Evolutionary conservation across 768 basidiomycete species (phyloP).

Genomic region (Polyporus arcularius): DNA sequence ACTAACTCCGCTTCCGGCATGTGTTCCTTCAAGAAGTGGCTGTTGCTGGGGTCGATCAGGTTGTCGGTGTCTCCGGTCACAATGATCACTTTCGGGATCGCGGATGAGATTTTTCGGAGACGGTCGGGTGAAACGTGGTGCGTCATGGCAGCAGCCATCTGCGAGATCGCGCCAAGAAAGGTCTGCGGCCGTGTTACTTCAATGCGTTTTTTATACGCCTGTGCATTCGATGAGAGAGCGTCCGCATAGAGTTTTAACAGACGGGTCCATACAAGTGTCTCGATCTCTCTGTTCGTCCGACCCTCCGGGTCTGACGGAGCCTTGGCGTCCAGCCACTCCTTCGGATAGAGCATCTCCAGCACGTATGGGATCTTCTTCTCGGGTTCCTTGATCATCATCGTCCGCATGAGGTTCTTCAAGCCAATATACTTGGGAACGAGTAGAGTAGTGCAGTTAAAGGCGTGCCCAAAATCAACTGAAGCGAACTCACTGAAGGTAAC

Average conservation of each 20-base stretch:
- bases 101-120: constrained; percentile 38
- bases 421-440: background rate
- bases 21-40: constrained; percentile 47
- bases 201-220: constrained; percentile 52
- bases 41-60: constrained; percentile 54
- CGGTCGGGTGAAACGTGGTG: constrained; percentile 50
- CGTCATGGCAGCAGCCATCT: constrained; percentile 68
- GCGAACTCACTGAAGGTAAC: constrained; percentile 56
- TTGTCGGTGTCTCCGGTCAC: constrained; percentile 71
- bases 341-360: constrained; percentile 60
- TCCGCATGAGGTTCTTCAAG: constrained; percentile 20
- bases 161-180: constrained; percentile 64
- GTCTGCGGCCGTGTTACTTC: constrained; percentile 58
- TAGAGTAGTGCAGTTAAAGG: background rate
- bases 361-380: constrained; percentile 50
- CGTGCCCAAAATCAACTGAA: background rate
- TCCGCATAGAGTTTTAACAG: background rate
- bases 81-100: constrained; percentile 65
- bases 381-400: constrained; percentile 39
- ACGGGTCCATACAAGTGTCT: constrained; percentile 46
- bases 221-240: background rate
- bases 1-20: constrained; percentile 60
- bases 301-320: constrained; percentile 55
- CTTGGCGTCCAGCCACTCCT: constrained; percentile 57
- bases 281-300: constrained; percentile 65